Percentiles rank a stretch among this genome's conserved stretches.
Evolutionary conservation across 2,329 filamentous ascomycete species (phyloP).

Genomic region (Fusarium bactridioides): DNA sequence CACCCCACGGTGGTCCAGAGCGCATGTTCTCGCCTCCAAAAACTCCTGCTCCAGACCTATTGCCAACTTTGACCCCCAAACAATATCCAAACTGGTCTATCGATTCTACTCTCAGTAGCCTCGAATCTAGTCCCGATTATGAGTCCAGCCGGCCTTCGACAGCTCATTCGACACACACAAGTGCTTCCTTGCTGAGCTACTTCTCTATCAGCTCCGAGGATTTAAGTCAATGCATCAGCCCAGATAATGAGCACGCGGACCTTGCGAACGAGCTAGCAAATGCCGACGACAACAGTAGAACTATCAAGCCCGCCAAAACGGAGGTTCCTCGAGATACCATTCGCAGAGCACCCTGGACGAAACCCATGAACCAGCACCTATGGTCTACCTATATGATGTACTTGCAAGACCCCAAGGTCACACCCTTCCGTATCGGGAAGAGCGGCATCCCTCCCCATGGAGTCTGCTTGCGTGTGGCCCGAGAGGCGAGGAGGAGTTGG

Average conservation of each 20-base stretch:
- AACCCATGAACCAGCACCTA: constrained; percentile 70
- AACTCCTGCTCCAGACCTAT: constrained; percentile 62
- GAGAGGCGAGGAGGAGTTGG: constrained; percentile 72
- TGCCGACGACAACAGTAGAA: constrained; percentile 44
- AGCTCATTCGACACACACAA: constrained; percentile 66
- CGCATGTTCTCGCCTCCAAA: constrained; percentile 64
- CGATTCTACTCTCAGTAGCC: constrained; percentile 63
- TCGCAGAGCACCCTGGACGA: constrained; percentile 68
- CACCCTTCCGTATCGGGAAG: constrained; percentile 69
- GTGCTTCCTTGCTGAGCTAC: constrained; percentile 64
- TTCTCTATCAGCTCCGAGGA: constrained; percentile 66
- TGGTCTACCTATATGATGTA: constrained; percentile 73
- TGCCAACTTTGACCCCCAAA: constrained; percentile 53
- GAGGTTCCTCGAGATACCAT: constrained; percentile 41
- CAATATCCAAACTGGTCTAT: constrained; percentile 67
- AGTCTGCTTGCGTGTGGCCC: constrained; percentile 70
- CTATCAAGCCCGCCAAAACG: constrained; percentile 39
- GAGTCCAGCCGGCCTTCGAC: constrained; percentile 68
- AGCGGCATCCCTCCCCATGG: constrained; percentile 71
- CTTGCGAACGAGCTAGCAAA: constrained; percentile 37
- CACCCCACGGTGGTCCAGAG: constrained; percentile 45
- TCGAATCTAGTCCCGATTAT: constrained; percentile 66
- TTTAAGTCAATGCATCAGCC: constrained; percentile 59
- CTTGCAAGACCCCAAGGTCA: constrained; percentile 72
- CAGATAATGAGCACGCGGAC: constrained; percentile 49